Base-by-base conservation (phyloP, 2,329 filamentous ascomycete species). In the Paraphaeosphaeria sporulosa region DNA sequence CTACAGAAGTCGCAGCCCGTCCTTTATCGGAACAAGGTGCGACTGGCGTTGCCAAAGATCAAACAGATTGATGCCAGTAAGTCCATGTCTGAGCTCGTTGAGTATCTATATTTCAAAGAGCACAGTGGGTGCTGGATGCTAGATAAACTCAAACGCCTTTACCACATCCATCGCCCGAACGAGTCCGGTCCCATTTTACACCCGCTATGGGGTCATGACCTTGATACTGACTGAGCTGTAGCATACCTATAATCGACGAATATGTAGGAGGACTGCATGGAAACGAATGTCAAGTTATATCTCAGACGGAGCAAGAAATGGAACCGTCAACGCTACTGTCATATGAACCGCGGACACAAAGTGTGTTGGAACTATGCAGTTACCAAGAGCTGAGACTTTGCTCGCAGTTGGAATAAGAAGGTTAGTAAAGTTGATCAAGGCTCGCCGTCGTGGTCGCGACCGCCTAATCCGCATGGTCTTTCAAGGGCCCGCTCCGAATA, bases 41-140 rank as follows among this genome's bases (percentile, higher is more conserved):
- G 90, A 60, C 80, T 99, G 76, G 91, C 93, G 36, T 79, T 99
- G 78, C 95, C 95, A 59, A 90, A 95, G 77, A 82, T 99, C 55
- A 87, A 87, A 75, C 94, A 99, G 82, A 97, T 99, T 76, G 95
- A 99, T 86, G 95, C 95, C 60, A 96, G 94, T 97, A 84, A 88
- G 93, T 92, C 3, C 34, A 48, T 32, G 21, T 50, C 23, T 23
- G 21, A 15, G 9, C 36, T 5, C 17, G 36, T 15, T 27, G 23
- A 43, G 40, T 21, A 43, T n/a, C n/a, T n/a, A n/a, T n/a, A n/a
- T n/a, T n/a, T n/a, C n/a, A n/a, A n/a, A n/a, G n/a, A n/a, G n/a
- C n/a, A n/a, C n/a, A n/a, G n/a, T n/a, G n/a, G n/a, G n/a, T n/a
- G n/a, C n/a, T n/a, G n/a, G n/a, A n/a, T n/a, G n/a, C n/a, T n/a